These are phyloP conservation scores for Fagopyrum esculentum DNA, from an alignment of 148 eudicot genomes.

Conservation along the genomic window DNA sequence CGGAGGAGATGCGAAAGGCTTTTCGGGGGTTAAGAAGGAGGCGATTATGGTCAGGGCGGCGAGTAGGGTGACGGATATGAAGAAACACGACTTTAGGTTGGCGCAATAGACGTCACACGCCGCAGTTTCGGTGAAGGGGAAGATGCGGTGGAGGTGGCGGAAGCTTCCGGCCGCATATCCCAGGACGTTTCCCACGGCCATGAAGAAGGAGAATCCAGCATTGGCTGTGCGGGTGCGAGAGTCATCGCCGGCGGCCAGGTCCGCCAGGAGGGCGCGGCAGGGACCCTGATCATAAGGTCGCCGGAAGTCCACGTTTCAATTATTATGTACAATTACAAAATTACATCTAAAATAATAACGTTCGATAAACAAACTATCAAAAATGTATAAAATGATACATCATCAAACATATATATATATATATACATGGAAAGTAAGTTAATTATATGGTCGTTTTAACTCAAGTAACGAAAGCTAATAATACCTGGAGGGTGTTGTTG, in stretches of 20 bases:
- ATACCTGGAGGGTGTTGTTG: neutral
- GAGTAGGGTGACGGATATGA: slow-evolving; percentile 45
- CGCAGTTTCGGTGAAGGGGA: slow-evolving; percentile 52
- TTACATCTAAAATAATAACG: too few relatives aligned
- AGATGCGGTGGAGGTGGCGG: slow-evolving; percentile 27
- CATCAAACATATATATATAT: too few relatives aligned
- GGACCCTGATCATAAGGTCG: neutral
- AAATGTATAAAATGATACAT: too few relatives aligned
- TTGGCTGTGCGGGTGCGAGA: slow-evolving; percentile 36
- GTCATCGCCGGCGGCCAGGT: slow-evolving; percentile 18
- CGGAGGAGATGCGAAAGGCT: slow-evolving; percentile 12
- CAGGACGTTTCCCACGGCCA: slow-evolving; percentile 63
- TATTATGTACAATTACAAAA: too few relatives aligned
- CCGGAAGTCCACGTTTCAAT: too few relatives aligned
- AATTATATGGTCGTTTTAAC: too few relatives aligned
- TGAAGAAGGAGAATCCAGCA: slow-evolving; percentile 57
- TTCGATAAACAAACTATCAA: too few relatives aligned
- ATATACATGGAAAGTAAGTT: too few relatives aligned
- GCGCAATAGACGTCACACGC: slow-evolving; percentile 82
- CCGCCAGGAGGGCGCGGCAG: slow-evolving; percentile 9
- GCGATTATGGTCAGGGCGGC: slow-evolving; percentile 31
- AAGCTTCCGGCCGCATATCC: slow-evolving; percentile 81
- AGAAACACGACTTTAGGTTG: slow-evolving; percentile 68
- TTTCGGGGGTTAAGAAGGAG: slow-evolving; percentile 30
- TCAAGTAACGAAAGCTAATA: too few relatives aligned